Evolutionary conservation across 805 yeast genomes (phyloP).

Genomic region (Groenewaldozyma salmanticensis): DNA sequence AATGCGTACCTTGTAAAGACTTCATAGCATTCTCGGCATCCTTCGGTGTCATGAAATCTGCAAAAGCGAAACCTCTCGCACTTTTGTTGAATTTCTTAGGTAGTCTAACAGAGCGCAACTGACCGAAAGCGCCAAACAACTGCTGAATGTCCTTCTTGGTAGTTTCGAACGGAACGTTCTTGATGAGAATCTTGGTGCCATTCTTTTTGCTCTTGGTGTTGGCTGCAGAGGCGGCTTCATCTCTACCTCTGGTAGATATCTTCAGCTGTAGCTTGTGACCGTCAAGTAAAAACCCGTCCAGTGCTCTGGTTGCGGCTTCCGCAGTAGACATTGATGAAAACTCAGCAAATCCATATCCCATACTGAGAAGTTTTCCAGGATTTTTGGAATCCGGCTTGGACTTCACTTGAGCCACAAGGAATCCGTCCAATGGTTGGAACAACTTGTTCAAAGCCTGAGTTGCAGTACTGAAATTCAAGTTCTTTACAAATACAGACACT

Average conservation of each 20-base stretch:
- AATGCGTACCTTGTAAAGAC: slow-evolving; percentile 90
- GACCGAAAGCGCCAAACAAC: slow-evolving; percentile 89
- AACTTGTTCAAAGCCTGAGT: slow-evolving; percentile 42
- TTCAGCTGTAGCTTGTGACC: slow-evolving; percentile 89
- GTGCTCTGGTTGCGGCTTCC: slow-evolving; percentile 53
- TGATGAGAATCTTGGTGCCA: slow-evolving; percentile 66
- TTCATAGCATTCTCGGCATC: slow-evolving; percentile 95
- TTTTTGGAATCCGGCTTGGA: slow-evolving; percentile 81
- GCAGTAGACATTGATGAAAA: slow-evolving; percentile 75
- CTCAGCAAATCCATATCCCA: slow-evolving; percentile 98
- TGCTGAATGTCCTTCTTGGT: slow-evolving; percentile 87
- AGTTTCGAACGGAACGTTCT: slow-evolving; percentile 96
- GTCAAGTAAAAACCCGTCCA: slow-evolving; percentile 72
- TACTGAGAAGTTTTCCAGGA: slow-evolving; percentile 58
- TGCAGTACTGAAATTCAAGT: slow-evolving; percentile 78
- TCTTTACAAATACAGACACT: slow-evolving; percentile 86
- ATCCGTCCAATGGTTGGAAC: slow-evolving; percentile 70
- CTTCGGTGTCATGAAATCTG: slow-evolving; percentile 74
- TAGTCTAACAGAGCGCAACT: slow-evolving; percentile 85
- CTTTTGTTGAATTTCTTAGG: slow-evolving; percentile 93
- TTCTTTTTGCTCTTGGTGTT: slow-evolving; percentile 21
- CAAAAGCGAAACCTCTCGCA: slow-evolving; percentile 97
- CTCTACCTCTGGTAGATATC: slow-evolving; percentile 62
- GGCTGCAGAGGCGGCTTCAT: slow-evolving; percentile 13
- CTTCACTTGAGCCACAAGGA: slow-evolving; percentile 70